phyloP scores from a whole-genome alignment of 2,329 filamentous ascomycete genomes.

The Ophioceras dolichostomum region DNA sequence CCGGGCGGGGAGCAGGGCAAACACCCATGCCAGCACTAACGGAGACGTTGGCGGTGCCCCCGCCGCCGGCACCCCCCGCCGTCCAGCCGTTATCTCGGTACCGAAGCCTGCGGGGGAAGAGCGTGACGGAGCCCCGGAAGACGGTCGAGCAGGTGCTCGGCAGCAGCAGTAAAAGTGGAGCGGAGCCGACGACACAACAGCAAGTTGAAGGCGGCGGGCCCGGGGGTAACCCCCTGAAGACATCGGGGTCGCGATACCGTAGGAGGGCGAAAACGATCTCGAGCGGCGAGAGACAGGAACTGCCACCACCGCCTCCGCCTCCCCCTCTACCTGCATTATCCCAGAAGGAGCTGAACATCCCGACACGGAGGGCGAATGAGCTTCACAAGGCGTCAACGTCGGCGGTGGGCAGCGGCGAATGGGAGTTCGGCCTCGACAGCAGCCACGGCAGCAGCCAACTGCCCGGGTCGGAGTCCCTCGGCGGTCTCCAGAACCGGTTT shows the following conservation, averaged over 20 bases:
- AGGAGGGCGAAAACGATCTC: constrained; percentile 7
- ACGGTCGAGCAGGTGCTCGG: constrained; percentile 8
- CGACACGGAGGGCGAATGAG: not conserved
- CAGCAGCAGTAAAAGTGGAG: not conserved
- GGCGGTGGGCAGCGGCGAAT: not conserved
- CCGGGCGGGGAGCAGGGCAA: no score
- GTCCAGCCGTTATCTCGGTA: constrained; percentile 24
- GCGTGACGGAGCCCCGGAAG: constrained; percentile 14
- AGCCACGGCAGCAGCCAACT: not conserved
- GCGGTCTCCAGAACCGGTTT: constrained; percentile 2
- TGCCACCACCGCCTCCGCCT: not conserved
- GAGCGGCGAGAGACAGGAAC: not conserved
- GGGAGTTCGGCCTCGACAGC: not conserved
- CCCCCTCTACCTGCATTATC: not conserved
- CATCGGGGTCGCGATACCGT: constrained; percentile 3
- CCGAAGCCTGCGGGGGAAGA: constrained; percentile 18
- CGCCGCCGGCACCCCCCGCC: constrained; percentile 11
- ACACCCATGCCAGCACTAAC: constrained; percentile 10
- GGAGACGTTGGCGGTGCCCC: constrained; percentile 3
- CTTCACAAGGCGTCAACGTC: not conserved
- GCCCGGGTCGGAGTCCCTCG: constrained; percentile 1
- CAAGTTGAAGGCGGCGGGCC: no score
- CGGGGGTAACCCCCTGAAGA: constrained; percentile 1
- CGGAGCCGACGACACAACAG: not conserved
- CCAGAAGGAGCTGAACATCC: constrained; percentile 2